A percentile compares a stretch with the other conserved stretches of the same genome.
These are phyloP conservation scores for Cicer bijugum DNA, from an alignment of 306 rosid genomes.

Conservation along the genomic window DNA sequence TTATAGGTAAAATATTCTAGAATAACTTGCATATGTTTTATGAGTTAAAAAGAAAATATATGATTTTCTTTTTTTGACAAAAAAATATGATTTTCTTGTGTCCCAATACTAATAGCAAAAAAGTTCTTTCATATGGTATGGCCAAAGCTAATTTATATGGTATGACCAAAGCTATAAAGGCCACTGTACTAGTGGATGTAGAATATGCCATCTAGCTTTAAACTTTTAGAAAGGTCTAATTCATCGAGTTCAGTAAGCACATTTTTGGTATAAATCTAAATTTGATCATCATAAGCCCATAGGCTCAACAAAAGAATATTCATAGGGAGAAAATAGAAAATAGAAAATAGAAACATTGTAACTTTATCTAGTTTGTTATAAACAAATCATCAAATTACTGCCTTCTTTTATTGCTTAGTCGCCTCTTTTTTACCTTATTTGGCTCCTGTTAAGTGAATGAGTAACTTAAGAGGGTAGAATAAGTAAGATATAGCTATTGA, in stretches of 20 bases:
- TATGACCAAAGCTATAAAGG: not conserved
- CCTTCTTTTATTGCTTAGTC: not conserved
- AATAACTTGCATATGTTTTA: conserved; percentile 27
- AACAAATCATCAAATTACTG: not conserved
- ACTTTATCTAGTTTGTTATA: conserved; percentile 31
- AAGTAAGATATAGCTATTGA: conserved; percentile 2
- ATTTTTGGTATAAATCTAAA: conserved; percentile 7
- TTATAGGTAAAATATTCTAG: not conserved
- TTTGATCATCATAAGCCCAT: not conserved
- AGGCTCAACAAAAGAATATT: conserved; percentile 11
- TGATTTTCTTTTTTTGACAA: not conserved
- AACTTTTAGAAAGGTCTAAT: conserved; percentile 34
- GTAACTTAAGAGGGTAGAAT: not conserved
- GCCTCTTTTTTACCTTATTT: not conserved
- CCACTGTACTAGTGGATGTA: not conserved
- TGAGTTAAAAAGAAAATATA: conserved; percentile 17
- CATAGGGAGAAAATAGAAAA: conserved; percentile 23
- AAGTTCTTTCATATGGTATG: conserved; percentile 15
- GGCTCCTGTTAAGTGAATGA: not conserved
- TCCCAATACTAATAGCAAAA: not conserved
- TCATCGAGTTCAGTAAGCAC: conserved; percentile 20
- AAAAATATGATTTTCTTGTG: conserved; percentile 1
- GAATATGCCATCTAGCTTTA: not conserved
- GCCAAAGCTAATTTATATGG: conserved; percentile 12
- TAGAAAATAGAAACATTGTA: not conserved